These are phyloP conservation scores for Pseudopyricularia cyperi DNA, from an alignment of 2,329 filamentous ascomycete species.

Conservation along the genomic window DNA sequence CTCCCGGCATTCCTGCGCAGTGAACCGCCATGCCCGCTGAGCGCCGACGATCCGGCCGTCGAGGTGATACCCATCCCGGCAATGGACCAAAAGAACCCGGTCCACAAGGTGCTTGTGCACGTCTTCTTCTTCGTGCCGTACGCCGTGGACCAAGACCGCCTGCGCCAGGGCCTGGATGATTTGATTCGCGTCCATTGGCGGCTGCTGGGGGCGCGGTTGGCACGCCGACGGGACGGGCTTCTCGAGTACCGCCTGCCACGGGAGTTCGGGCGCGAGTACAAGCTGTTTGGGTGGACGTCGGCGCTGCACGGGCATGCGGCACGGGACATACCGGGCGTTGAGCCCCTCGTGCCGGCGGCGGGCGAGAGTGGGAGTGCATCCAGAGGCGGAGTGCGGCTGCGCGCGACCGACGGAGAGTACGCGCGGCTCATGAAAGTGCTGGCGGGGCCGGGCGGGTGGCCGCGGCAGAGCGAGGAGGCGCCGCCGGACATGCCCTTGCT, in stretches of 20 bases:
- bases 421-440: neutral
- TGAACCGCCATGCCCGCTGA: neutral
- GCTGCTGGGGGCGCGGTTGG: neutral
- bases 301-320: neutral
- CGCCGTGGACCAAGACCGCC: neutral
- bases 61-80: neutral
- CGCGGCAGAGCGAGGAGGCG: neutral
- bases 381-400: neutral
- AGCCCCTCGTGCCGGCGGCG: neutral
- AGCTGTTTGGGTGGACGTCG: neutral
- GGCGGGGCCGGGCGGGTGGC: neutral
- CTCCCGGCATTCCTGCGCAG: no score
- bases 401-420: neutral
- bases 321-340: neutral
- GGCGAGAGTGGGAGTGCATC: no score
- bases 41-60: neutral
- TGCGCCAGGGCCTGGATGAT: neutral
- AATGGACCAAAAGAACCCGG: neutral
- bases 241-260: constrained; percentile 1
- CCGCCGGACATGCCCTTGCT: neutral
- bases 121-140: neutral
- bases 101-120: neutral
- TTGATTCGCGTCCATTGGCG: neutral
- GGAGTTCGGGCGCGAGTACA: neutral
- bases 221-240: neutral